A percentile compares a stretch with the other conserved stretches of the same genome.
phyloP scores from a whole-genome alignment of 78 protist genomes.

The Cyanophora paradoxa region DNA sequence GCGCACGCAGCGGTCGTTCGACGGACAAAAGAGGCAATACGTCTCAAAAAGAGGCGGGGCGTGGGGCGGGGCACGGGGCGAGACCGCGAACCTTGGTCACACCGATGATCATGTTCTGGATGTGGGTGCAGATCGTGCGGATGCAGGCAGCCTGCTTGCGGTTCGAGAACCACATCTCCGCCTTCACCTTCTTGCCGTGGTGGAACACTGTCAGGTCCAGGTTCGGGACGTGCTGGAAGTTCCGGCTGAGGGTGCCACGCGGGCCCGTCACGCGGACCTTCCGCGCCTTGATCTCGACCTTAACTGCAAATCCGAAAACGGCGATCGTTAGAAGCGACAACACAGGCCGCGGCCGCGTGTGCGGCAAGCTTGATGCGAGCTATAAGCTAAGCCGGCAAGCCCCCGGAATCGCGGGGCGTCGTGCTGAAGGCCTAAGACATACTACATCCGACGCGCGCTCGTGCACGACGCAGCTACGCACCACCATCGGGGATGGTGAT shows the following conservation, averaged over 20 bases:
- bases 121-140: constrained; percentile 82
- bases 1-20: too few species aligned
- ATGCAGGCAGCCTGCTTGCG: constrained; percentile 79
- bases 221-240: constrained; percentile 75
- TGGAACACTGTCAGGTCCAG: constrained; percentile 46
- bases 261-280: constrained; percentile 85
- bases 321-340: too few species aligned
- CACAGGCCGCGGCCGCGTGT: not conserved
- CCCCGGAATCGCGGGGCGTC: not conserved
- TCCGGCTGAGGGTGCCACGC: constrained; percentile 81
- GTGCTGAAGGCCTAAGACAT: not conserved
- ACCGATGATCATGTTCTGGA: constrained; percentile 96
- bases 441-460: not conserved
- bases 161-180: constrained; percentile 77
- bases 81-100: constrained; percentile 66
- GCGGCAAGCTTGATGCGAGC: too few species aligned
- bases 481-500: constrained; percentile 1
- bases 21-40: too few species aligned
- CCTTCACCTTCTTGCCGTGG: constrained; percentile 16
- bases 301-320: constrained; percentile 39
- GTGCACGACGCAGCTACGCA: not conserved
- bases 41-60: not conserved
- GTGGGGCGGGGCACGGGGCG: not conserved
- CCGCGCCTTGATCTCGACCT: constrained; percentile 57
- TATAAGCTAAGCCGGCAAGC: too few species aligned